Conservation (phyloP, 371 early-diverging fungal species). For the Zychaea mexicana region DNA sequence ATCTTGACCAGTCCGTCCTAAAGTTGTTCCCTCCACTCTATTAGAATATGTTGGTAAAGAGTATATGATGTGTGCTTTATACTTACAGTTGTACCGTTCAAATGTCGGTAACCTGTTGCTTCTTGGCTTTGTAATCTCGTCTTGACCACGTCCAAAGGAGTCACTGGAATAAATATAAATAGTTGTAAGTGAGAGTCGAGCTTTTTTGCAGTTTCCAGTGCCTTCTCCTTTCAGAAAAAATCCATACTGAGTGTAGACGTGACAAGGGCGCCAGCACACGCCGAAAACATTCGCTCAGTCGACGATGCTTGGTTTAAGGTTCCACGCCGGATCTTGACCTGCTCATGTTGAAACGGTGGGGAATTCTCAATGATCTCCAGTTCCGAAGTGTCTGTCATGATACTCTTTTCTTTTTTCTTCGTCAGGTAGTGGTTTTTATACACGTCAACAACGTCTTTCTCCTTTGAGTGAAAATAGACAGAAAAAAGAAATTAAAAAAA, state of each 20-base stretch:
- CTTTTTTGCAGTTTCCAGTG: no score
- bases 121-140: slow-evolving; percentile 87
- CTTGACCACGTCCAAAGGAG: slow-evolving; percentile 93
- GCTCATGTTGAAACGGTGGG: slow-evolving; percentile 10
- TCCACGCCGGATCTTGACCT: not conserved
- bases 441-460: no score
- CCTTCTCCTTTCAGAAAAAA: not conserved
- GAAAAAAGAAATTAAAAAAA: no score
- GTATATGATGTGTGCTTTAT: not conserved
- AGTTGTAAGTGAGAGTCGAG: not conserved
- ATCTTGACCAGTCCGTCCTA: slow-evolving; percentile 85
- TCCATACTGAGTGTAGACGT: slow-evolving; percentile 46
- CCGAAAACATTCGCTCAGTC: slow-evolving; percentile 42
- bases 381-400: slow-evolving; percentile 19
- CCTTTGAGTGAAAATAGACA: no score
- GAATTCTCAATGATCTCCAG: slow-evolving; percentile 20
- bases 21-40: no score
- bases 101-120: slow-evolving; percentile 13
- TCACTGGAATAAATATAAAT: slow-evolving; percentile 42
- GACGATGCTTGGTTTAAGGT: slow-evolving; percentile 23
- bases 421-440: no score
- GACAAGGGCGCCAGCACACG: slow-evolving; percentile 41
- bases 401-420: no score
- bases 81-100: slow-evolving; percentile 37
- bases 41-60: no score